phyloP scores from a whole-genome alignment of 768 basidiomycete species.

The Dacryopinax spathularia region DNA sequence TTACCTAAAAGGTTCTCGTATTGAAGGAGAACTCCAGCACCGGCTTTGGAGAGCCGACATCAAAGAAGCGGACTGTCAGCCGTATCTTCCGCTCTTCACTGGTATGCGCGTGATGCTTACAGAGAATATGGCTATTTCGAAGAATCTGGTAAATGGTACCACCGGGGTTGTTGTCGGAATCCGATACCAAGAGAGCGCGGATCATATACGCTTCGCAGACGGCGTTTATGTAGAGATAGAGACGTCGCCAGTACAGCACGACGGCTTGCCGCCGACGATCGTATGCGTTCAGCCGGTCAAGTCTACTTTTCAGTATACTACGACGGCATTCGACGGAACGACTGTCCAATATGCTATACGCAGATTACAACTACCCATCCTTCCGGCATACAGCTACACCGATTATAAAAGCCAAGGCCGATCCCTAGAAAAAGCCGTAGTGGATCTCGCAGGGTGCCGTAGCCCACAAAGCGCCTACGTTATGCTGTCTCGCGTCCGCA shows the following conservation, averaged over 20 bases:
- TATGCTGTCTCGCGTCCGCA: conserved; percentile 21
- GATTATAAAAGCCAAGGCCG: conserved; percentile 22
- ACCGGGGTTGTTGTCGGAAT: background rate
- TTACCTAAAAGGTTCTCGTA: background rate
- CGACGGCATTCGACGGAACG: background rate
- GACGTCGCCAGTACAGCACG: background rate
- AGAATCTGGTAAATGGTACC: background rate
- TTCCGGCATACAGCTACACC: conserved; percentile 21
- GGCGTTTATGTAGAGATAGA: background rate
- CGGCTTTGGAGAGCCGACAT: background rate
- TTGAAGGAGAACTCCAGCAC: background rate
- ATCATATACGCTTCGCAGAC: background rate
- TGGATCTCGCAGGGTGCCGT: conserved; percentile 16
- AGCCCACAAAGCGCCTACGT: conserved; percentile 19
- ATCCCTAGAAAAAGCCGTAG: conserved; percentile 16
- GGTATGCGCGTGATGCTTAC: conserved; percentile 7
- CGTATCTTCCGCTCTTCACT: background rate
- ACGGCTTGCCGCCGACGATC: background rate
- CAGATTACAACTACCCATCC: conserved; percentile 14
- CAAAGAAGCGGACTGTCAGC: background rate
- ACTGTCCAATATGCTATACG: background rate
- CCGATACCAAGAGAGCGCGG: background rate
- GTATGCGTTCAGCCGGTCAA: background rate
- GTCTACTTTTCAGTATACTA: background rate
- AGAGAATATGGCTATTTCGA: background rate